A percentile compares a stretch with the other conserved stretches of the same genome.
phyloP scores from a whole-genome alignment of 768 basidiomycete species.

The Dacryopinax spathularia region DNA sequence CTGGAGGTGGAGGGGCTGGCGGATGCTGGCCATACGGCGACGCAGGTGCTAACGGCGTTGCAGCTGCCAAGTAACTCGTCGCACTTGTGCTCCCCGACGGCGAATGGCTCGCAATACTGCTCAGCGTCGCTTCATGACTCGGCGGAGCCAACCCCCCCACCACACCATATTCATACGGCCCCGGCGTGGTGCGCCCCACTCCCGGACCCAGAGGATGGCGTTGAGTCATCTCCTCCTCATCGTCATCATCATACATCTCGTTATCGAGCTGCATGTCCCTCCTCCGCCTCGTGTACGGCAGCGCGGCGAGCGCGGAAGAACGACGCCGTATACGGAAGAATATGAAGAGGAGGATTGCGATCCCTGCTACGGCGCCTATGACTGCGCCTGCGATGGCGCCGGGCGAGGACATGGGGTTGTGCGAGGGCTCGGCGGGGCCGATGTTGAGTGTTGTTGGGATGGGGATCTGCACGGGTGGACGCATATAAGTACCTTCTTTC shows the following conservation, averaged over 20 bases:
- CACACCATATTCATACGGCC: neutral
- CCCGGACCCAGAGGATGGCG: neutral
- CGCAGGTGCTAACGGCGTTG: neutral
- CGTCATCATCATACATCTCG: neutral
- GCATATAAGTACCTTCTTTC: too few relatives aligned
- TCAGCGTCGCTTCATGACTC: neutral
- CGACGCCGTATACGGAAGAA: neutral
- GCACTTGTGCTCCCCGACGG: neutral
- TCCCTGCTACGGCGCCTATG: neutral
- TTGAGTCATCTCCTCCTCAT: conserved; percentile 2
- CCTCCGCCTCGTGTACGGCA: neutral
- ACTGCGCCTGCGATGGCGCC: neutral
- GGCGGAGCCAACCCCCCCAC: neutral
- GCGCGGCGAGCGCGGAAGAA: neutral
- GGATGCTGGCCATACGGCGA: neutral
- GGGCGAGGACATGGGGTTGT: conserved; percentile 3
- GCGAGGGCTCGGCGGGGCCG: conserved; percentile 1
- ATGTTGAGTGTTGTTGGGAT: conserved; percentile 2
- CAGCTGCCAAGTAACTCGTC: neutral
- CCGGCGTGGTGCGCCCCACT: neutral
- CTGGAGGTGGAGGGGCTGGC: neutral
- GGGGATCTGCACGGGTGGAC: neutral
- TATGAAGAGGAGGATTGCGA: conserved; percentile 3
- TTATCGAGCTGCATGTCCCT: neutral
- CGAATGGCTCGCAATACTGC: neutral